Percentiles rank a stretch among this genome's conserved stretches.
Conservation (phyloP, 441 rosid species). For the Euphorbia corollata region DNA sequence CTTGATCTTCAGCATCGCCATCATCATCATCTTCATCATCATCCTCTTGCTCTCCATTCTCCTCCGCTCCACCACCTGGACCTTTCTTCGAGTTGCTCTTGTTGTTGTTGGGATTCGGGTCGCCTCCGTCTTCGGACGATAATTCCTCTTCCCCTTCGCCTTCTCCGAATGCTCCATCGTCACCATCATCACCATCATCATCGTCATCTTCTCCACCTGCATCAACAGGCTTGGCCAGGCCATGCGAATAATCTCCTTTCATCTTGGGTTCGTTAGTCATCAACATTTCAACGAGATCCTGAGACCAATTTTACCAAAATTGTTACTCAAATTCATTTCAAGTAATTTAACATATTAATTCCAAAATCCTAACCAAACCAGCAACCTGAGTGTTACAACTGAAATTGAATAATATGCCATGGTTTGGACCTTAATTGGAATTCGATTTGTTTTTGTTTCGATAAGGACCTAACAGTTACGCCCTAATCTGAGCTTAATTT, state of each 20-base stretch:
- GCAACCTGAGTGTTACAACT: too few species aligned
- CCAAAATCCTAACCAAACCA: too few species aligned
- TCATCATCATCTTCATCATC: slow-evolving; percentile 41
- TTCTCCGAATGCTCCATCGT: slow-evolving; percentile 36
- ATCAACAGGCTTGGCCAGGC: slow-evolving; percentile 35
- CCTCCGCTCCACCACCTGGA: slow-evolving; percentile 28
- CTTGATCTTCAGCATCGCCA: slow-evolving; percentile 28
- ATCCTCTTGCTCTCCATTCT: slow-evolving; percentile 21
- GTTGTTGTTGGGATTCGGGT: slow-evolving; percentile 18
- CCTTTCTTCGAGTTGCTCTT: slow-evolving; percentile 37
- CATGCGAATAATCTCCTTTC: slow-evolving; percentile 23
- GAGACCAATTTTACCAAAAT: too few species aligned
- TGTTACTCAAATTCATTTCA: too few species aligned
- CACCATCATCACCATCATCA: slow-evolving; percentile 24
- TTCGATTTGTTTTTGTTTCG: too few species aligned
- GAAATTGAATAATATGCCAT: too few species aligned
- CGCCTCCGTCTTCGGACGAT: slow-evolving; percentile 46
- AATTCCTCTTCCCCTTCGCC: slow-evolving; percentile 55
- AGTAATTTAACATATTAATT: too few species aligned
- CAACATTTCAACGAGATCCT: not conserved
- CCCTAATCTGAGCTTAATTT: too few species aligned
- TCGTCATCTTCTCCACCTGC: slow-evolving; percentile 36
- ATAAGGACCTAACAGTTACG: too few species aligned
- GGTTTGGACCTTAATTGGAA: too few species aligned
- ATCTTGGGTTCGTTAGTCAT: slow-evolving; percentile 18